Evolutionary conservation across 176 grass and related monocot species (phyloP), one percentile per base, ranked within the genome.

Genomic region (Aegilops umbellulata): DNA sequence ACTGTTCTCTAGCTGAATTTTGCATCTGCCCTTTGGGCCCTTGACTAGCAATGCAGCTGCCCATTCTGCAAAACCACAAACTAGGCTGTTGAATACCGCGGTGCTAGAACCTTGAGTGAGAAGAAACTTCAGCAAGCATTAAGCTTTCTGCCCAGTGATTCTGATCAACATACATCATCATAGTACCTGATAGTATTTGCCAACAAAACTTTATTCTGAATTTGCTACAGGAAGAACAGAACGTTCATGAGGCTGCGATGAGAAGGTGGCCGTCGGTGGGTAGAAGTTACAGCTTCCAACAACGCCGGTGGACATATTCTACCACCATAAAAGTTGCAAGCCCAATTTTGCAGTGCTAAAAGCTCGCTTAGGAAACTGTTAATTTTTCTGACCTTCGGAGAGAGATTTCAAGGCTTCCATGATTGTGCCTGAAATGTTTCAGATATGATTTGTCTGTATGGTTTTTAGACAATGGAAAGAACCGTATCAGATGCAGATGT

Each of bases 51-150:
- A 70, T 49, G 65, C 58, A 93, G 91, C 30, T 93, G 93, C 29
- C 93, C 93, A 49, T 98, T 95, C 82, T 98, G 93, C 77, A 98
- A 98, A 90, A 88, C 72, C 75, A 51, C 80, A 62, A 80, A 22
- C 20, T 98, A 92, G 4, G 89, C 78, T 66, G 92, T 95, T 76
- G 87, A 92, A 68, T 97, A 97, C 27, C 58, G 30, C 34, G 82
- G 92, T 47, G 67, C 58, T 55, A 84, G 71, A 65, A 82, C 84
- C 25, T 27, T 44, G 60, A 90, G 74, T 25, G 85, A 85, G 73
- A 95, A 86, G 61, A 77, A 90, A 39, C 69, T 76, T 64, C 81
- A 90, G 31, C 49, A 68, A 31, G 76, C 84, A 47, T 87, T 95
- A 87, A 81, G 70, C 31, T 78, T 76, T 83, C 8, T 86, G 19